phyloP scores from a whole-genome alignment of 331 rosid genomes.

The Stylosanthes scabra region DNA sequence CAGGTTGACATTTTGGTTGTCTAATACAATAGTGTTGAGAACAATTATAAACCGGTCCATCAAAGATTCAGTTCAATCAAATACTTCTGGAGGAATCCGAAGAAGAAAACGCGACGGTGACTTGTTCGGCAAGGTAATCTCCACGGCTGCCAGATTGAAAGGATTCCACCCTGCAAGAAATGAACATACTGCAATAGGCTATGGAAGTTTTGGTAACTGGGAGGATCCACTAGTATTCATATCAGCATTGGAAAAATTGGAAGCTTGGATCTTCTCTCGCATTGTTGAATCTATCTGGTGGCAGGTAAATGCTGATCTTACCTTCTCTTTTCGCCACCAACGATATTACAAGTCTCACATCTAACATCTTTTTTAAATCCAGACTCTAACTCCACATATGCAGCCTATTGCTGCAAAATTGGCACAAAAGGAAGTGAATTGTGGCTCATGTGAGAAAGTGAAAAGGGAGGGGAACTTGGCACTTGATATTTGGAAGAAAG shows the following conservation, averaged over 20 bases:
- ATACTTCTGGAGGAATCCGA: constrained; percentile 45
- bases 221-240: constrained; percentile 58
- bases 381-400: constrained; percentile 89
- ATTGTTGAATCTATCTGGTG: constrained; percentile 90
- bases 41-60: constrained; percentile 58
- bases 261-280: constrained; percentile 89
- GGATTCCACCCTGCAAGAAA: constrained; percentile 47
- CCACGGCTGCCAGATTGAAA: constrained; percentile 59
- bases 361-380: constrained; percentile 29
- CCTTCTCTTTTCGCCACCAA: constrained; percentile 6
- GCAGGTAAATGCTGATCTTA: constrained; percentile 61
- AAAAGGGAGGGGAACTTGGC: constrained; percentile 69
- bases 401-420: constrained; percentile 60
- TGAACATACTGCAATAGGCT: constrained; percentile 39
- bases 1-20: constrained; percentile 88
- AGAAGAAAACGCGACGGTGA: constrained; percentile 52
- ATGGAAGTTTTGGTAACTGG: constrained; percentile 63
- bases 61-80: constrained; percentile 39
- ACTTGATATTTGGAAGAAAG: constrained; percentile 77
- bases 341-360: too few species aligned
- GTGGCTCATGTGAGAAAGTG: constrained; percentile 61
- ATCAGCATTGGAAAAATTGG: constrained; percentile 72
- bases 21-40: constrained; percentile 76
- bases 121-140: constrained; percentile 39
- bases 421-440: constrained; percentile 30